Conservation (phyloP, 2,329 filamentous ascomycete species). For the Ascochyta fabae region DNA sequence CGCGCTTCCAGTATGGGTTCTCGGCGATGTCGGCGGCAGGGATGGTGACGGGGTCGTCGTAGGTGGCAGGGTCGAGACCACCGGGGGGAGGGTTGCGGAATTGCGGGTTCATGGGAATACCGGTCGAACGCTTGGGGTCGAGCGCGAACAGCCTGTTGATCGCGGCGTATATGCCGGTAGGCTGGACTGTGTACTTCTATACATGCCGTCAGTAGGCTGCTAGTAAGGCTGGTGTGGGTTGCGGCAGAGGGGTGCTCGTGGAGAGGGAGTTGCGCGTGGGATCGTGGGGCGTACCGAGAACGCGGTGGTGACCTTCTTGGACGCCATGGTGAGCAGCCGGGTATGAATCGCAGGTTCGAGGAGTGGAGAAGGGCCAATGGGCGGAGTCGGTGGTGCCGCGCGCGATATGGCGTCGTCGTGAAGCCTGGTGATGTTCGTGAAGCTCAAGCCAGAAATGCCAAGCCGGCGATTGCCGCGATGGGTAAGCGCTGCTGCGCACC, state of each 20-base stretch:
- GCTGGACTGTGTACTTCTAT: constrained; percentile 96
- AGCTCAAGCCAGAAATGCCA: constrained; percentile 28
- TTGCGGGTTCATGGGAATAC: constrained; percentile 89
- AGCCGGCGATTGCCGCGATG: constrained; percentile 29
- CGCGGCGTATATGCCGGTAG: constrained; percentile 83
- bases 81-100: constrained; percentile 88
- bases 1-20: constrained; percentile 97
- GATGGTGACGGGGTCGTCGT: constrained; percentile 81
- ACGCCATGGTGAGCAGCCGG: constrained; percentile 36
- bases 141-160: constrained; percentile 80
- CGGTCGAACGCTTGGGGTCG: constrained; percentile 87
- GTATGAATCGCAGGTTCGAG: constrained; percentile 16
- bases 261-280: constrained; percentile 2
- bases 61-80: constrained; percentile 70
- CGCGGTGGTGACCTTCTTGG: constrained; percentile 40
- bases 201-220: constrained; percentile 1
- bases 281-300: constrained; percentile 36
- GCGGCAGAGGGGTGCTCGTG: constrained; percentile 15
- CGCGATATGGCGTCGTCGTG: constrained; percentile 25
- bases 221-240: background rate
- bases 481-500: constrained; percentile 14
- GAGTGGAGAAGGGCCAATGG: constrained; percentile 37
- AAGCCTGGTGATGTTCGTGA: constrained; percentile 36
- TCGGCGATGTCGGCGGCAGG: constrained; percentile 89
- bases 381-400: constrained; percentile 22